Conservation (phyloP, 352 stramenopile species). For the Phytophthora cryptogea region DNA sequence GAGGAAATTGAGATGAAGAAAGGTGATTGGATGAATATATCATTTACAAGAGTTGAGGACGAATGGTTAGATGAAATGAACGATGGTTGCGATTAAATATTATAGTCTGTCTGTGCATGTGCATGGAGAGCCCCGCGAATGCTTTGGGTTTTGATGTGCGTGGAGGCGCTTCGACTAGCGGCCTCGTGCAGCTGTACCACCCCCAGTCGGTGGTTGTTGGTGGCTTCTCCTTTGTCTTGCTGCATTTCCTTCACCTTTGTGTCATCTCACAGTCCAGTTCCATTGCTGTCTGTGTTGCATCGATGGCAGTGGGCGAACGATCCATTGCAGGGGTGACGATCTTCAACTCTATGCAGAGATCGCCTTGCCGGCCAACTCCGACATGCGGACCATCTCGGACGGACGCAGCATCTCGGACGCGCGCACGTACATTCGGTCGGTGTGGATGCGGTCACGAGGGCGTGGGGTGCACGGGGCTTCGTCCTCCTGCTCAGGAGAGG, state of each 20-base stretch:
- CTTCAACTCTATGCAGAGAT: slow-evolving; percentile 19
- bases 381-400: slow-evolving; percentile 30
- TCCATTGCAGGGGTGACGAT: not conserved
- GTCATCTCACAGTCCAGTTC: slow-evolving; percentile 36
- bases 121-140: slow-evolving; percentile 11
- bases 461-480: slow-evolving; percentile 20
- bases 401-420: slow-evolving; percentile 37
- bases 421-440: slow-evolving; percentile 39
- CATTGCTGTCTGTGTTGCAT: slow-evolving; percentile 32
- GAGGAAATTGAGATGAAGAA: too few relatives aligned
- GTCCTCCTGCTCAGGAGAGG: slow-evolving; percentile 10
- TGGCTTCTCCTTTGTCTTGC: slow-evolving; percentile 4
- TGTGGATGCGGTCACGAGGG: slow-evolving; percentile 18
- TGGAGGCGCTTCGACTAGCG: slow-evolving; percentile 26
- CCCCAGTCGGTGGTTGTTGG: slow-evolving; percentile 33
- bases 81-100: slow-evolving; percentile 36
- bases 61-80: not conserved
- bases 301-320: not conserved
- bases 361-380: slow-evolving; percentile 24
- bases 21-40: not conserved
- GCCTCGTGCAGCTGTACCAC: slow-evolving; percentile 31
- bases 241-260: slow-evolving; percentile 10
- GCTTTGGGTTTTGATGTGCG: slow-evolving; percentile 26
- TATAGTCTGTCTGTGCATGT: slow-evolving; percentile 18
- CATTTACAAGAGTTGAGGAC: not conserved